Evolutionary conservation across 2,329 filamentous ascomycete species (phyloP), one percentile per base, ranked within the genome.

Genomic region (Alternaria novae-zelandiae): DNA sequence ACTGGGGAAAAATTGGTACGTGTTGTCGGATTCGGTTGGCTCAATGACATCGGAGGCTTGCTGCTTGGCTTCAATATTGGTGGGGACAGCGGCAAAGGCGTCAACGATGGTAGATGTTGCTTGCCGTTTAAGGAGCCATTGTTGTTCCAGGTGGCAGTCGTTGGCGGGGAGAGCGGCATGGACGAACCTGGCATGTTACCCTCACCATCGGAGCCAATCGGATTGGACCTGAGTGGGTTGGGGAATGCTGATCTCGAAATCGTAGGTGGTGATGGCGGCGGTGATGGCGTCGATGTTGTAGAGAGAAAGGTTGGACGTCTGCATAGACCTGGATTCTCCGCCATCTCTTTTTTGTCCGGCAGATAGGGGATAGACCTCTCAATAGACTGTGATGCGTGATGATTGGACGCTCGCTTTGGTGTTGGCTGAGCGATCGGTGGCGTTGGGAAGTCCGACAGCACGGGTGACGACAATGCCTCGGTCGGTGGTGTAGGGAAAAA

Each of bases 281-380:
- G 77, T 6, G 76, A 78, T 5, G 77, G 77, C 6, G 78, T 78
- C 4, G 74, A 76, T 32, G 75, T 68, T 25, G 75, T 70, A 6
- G 78, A 78, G 13, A 78, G 70, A 44, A 79, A 79, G 4, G 76
- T 79, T 36, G 76, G 73, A 6, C 76, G 71, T 28, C 66, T 66
- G 13, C 70, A 61, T 5, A 57, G 50, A 9, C 30, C 69, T 45
- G 67, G 64, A 11, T 66, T 65, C 12, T 59, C 56, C 6, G 64
- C 20, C 23, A 30, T n/a, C 41, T 56, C n/a, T 6, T 49, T 58
- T 9, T 63, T 69, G 4, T 70, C 69, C 56, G 61, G 66, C 23
- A 70, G 25, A 50, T 64, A 49, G 9, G 71, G 59, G 46, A 65
- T 57, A 4, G 64, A 63, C 10, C 54, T 70, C 32, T 72, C 69